phyloP scores from a whole-genome alignment of 345 rosid genomes.

The Populus tremula region DNA sequence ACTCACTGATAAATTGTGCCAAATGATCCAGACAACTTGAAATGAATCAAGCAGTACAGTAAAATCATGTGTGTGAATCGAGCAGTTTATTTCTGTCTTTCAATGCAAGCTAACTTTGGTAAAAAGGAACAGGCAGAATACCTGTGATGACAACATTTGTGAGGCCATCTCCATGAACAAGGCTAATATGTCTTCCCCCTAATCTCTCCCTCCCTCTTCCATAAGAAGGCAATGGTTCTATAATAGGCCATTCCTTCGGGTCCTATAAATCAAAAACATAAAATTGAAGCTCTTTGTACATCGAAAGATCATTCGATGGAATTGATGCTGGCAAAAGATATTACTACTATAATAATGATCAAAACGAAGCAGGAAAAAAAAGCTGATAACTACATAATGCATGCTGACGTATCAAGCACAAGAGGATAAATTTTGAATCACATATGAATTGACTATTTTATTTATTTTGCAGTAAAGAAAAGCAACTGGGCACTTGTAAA shows the following conservation, averaged over 20 bases:
- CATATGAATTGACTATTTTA: background rate
- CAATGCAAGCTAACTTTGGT: background rate
- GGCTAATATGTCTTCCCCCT: conserved; percentile 96
- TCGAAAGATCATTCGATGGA: background rate
- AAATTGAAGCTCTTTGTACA: background rate
- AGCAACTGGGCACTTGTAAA: background rate
- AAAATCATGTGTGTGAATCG: background rate
- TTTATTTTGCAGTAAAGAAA: background rate
- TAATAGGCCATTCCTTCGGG: conserved; percentile 78
- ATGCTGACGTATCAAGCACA: background rate
- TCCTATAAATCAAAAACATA: conserved; percentile 46
- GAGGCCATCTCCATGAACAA: conserved; percentile 91
- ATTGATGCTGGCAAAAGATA: background rate
- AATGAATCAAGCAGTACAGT: background rate
- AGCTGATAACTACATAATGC: background rate
- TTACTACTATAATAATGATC: background rate
- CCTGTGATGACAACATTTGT: conserved; percentile 89
- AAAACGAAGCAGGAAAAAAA: background rate
- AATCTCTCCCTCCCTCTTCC: conserved; percentile 99
- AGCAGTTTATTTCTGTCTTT: background rate
- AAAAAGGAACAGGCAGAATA: conserved; percentile 11
- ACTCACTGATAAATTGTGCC: no score
- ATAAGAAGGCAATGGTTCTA: conserved; percentile 92
- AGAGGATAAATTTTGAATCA: background rate
- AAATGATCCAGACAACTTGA: background rate